Base-by-base conservation (phyloP, 345 rosid species). In the Gossypium arboreum region DNA sequence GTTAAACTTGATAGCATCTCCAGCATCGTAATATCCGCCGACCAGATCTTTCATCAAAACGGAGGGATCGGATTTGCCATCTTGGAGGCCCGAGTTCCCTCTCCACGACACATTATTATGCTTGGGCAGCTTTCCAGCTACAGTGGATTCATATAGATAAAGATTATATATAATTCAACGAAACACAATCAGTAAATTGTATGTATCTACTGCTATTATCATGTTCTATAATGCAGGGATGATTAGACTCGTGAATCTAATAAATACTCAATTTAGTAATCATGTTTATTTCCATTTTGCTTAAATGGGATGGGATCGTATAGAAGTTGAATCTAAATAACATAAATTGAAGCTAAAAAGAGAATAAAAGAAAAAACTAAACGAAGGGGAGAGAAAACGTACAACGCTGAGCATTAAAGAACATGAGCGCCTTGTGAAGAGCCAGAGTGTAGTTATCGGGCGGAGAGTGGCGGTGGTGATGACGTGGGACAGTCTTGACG, bases 371-470 rank as follows among this genome's bases (percentile, higher is more conserved):
- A 47, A 15, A 70, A 3, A 48, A 27, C 12, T 45, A 45, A 34
- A 34, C 41, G 7, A 34, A 34, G 17, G 27, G 4, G 9, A 1
- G 29, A 16, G 52, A 22, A 10, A 1, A 60, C 86, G 71, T 82
- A 95, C 98, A 96, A 62, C 87, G 81, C 77, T 96, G 99, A 73
- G 89, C 99, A 80, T 93, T 96, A 92, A 96, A 96, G 88, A 96
- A 96, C 91, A 88, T 91, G 82, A 96, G 99, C 43, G 99, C 94
- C 83, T 93, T 96, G 73, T 84, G 94, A 24, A 96, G 94, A 50
- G 97, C 97, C 50, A 91, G 80, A 1, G 99, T 93, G 79, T 96
- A 96, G 63, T 96, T 96, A 47, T 96, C 98, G 12, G 98, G 83
- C 7, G 93, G 91, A 4, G 82, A 52, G n/a, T 66, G 80, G 25